Percentiles rank a stretch among this genome's conserved stretches.
These are phyloP conservation scores for Margaritispora aquatica DNA, from an alignment of 495 filamentous ascomycete species.

Conservation along the genomic window DNA sequence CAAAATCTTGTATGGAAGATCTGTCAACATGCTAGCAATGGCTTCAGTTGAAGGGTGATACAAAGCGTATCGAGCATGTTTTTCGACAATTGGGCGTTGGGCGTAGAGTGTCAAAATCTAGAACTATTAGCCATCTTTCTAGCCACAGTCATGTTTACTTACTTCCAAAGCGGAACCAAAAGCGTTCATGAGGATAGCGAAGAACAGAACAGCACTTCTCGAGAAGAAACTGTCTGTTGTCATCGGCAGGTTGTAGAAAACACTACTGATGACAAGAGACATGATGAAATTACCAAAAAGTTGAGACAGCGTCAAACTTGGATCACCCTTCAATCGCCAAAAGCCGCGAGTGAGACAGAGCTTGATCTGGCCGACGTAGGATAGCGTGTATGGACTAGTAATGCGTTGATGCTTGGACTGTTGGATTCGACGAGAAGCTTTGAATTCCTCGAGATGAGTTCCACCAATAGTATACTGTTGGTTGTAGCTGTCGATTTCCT, in stretches of 20 bases:
- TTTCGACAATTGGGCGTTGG: conserved; percentile 66
- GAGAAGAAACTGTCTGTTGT: conserved; percentile 64
- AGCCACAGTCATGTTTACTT: too few relatives aligned
- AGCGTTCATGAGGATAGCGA: conserved; percentile 75
- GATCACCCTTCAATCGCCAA: conserved; percentile 61
- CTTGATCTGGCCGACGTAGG: conserved; percentile 59
- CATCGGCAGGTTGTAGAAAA: conserved; percentile 68
- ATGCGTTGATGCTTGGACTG: conserved; percentile 57
- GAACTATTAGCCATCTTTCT: too few relatives aligned
- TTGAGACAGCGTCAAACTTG: conserved; percentile 61
- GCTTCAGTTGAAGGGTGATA: conserved; percentile 77
- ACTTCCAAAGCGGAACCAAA: conserved; percentile 68
- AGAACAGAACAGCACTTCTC: conserved; percentile 54
- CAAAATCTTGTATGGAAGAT: conserved; percentile 64
- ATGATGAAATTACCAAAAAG: conserved; percentile 66
- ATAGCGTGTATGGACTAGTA: conserved; percentile 69
- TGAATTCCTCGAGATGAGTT: conserved; percentile 42
- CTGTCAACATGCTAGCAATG: conserved; percentile 67
- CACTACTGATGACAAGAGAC: conserved; percentile 68
- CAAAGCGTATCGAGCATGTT: conserved; percentile 79
- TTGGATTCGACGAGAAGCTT: conserved; percentile 54
- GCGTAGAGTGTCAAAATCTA: conserved; percentile 62
- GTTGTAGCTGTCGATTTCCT: conserved; percentile 66
- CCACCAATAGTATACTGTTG: conserved; percentile 53
- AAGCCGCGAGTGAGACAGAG: conserved; percentile 73